These are phyloP conservation scores for Cadophora sp. DNA, from an alignment of 2,329 filamentous ascomycete genomes.

Conservation along the genomic window DNA sequence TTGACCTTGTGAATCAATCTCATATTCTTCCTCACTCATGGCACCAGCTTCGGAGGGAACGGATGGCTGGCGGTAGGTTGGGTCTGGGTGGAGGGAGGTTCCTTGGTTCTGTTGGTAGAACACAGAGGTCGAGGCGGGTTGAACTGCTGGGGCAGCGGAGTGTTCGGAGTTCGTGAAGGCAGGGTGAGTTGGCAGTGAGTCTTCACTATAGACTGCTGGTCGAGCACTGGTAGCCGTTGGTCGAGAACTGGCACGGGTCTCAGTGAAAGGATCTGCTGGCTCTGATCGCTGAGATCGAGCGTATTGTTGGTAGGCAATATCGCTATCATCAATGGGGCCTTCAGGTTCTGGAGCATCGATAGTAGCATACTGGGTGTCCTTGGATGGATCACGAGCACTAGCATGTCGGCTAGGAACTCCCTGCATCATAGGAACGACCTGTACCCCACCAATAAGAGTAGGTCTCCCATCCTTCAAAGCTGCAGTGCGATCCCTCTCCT, in stretches of 20 bases:
- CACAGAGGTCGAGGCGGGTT: conserved; percentile 48
- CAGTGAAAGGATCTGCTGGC: conserved; percentile 69
- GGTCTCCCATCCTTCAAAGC: conserved; percentile 88
- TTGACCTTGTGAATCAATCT: conserved; percentile 65
- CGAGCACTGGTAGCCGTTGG: conserved; percentile 31
- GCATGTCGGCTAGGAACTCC: conserved; percentile 64
- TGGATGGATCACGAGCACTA: conserved; percentile 50
- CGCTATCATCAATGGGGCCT: conserved; percentile 36
- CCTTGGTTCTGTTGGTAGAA: conserved; percentile 55
- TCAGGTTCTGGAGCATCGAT: conserved; percentile 33
- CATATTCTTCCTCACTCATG: conserved; percentile 76
- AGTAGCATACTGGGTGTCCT: conserved; percentile 52
- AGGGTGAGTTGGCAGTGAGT: conserved; percentile 36
- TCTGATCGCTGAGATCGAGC: conserved; percentile 54
- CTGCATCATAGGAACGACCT: conserved; percentile 91
- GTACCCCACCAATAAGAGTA: conserved; percentile 89
- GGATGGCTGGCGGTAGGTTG: conserved; percentile 49
- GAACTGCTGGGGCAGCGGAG: conserved; percentile 52
- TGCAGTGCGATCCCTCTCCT: conserved; percentile 84
- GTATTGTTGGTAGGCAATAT: conserved; percentile 41
- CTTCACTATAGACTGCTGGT: conserved; percentile 25
- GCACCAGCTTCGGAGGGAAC: conserved; percentile 58
- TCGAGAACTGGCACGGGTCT: conserved; percentile 44
- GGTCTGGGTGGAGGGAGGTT: conserved; percentile 46
- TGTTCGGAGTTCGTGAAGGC: conserved; percentile 47